phyloP scores from a whole-genome alignment of 2,329 filamentous ascomycete genomes.

The Pseudogymnoascus sp. region DNA sequence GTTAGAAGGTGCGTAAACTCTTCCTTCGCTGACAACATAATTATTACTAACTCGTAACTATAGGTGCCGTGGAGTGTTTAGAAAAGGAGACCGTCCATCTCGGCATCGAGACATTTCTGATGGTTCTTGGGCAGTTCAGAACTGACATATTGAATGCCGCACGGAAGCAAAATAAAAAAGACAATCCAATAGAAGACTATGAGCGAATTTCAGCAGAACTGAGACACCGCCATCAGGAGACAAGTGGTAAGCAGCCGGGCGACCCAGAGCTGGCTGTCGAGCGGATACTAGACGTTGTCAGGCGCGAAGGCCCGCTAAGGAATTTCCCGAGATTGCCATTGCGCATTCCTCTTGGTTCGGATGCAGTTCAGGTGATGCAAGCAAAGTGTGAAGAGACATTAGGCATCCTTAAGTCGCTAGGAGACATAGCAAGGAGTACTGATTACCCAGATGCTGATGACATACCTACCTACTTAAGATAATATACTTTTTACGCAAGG shows the following conservation, averaged over 20 bases:
- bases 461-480: background rate
- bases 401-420: background rate
- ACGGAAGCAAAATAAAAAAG: conserved; percentile 6
- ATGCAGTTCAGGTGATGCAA: conserved; percentile 29
- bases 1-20: conserved; percentile 17
- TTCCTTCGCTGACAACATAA: background rate
- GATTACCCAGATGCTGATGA: background rate
- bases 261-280: conserved; percentile 36
- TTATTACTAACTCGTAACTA: conserved; percentile 3
- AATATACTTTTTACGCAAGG: background rate
- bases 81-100: conserved; percentile 16
- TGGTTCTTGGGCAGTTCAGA: conserved; percentile 46
- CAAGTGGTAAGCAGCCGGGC: conserved; percentile 29
- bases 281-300: conserved; percentile 35
- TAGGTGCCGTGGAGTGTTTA: conserved; percentile 18
- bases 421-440: background rate
- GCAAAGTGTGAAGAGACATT: conserved; percentile 22
- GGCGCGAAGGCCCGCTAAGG: conserved; percentile 29
- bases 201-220: background rate
- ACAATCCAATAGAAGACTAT: conserved; percentile 15
- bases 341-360: conserved; percentile 33
- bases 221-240: background rate
- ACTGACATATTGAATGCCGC: conserved; percentile 36
- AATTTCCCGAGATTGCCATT: conserved; percentile 27
- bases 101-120: conserved; percentile 19